Conservation (phyloP, 768 basidiomycete genomes). For the Hygrocybe punicea region DNA sequence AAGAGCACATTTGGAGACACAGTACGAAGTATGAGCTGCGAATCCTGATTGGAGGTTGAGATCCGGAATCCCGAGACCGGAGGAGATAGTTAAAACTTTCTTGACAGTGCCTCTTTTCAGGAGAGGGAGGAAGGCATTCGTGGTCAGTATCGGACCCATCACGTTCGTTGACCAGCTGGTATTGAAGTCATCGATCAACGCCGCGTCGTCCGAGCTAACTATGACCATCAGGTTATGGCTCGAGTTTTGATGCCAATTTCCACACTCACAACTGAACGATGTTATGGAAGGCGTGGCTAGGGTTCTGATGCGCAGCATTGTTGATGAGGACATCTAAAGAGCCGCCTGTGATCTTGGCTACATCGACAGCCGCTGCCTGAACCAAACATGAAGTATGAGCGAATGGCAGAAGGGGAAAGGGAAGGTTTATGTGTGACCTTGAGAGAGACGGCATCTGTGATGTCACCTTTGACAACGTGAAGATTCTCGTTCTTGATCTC, state of each 20-base stretch:
- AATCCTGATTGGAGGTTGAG: constrained; percentile 17
- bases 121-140: constrained; percentile 40
- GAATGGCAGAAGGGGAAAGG: background rate
- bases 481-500: constrained; percentile 23
- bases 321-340: constrained; percentile 39
- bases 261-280: constrained; percentile 23
- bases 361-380: constrained; percentile 28
- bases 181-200: background rate
- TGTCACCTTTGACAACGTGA: constrained; percentile 36
- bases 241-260: background rate
- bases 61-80: constrained; percentile 29
- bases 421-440: constrained; percentile 21
- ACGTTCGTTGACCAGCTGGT: constrained; percentile 34
- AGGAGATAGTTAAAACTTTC: constrained; percentile 35
- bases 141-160: constrained; percentile 33
- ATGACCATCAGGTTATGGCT: background rate
- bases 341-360: constrained; percentile 29
- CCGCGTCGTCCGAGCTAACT: constrained; percentile 2
- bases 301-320: constrained; percentile 29
- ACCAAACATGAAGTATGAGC: constrained; percentile 1
- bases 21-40: constrained; percentile 22
- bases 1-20: constrained; percentile 37
- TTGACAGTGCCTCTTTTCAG: constrained; percentile 30
- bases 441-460: constrained; percentile 28
- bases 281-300: constrained; percentile 4